Evolutionary conservation across 2,329 filamentous ascomycete species (phyloP), one percentile per base, ranked within the genome.

Genomic region (Zalaria obscura): DNA sequence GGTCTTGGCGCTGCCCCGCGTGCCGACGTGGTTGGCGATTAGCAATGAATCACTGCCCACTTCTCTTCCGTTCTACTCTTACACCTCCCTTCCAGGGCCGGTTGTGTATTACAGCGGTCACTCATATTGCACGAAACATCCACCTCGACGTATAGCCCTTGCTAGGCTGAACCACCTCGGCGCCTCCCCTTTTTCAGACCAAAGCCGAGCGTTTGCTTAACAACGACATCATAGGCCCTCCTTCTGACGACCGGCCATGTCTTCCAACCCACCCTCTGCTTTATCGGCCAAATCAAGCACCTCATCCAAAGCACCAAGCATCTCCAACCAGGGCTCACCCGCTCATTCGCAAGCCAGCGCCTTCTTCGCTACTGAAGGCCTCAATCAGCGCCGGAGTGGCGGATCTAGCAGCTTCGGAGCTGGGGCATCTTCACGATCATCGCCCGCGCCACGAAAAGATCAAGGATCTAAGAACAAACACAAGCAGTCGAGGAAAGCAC

Each of bases 391-490:
- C 46, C 61, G 65, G 50, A 55, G 58, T 51, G 60, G 59, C 40
- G 57, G 57, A 36, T 53, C 53, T 28, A 54, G 55, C 42, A 63
- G 56, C 47, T 60, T 56, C 47, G 61, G 56, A 45, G 53, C 60
- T 49, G 59, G 57, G 36, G 53, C 58, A 11, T 48, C 57, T 33
- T 54, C 61, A 45, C 57, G 63, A 42, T 52, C 59, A 34, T 55
- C 57, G 38, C 56, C 64, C 25, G 60, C 73, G 38, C 76, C 83
- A 40, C 75, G 88, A 52, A 93, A 84, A 62, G 77, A 72, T 40
- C 89, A 96, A 65, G 69, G 67, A 36, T 69, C 73, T 40, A 82
- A 81, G 61, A 88, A 80, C 59, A 86, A 91, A 61, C 86, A 95
- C 65, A 87, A 85, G 58, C 77, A 76, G 48, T 83, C 87, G 55